A percentile compares a stretch with the other conserved stretches of the same genome.
Conservation (phyloP, 2,329 filamentous ascomycete genomes). For the Lachnellula arida region DNA sequence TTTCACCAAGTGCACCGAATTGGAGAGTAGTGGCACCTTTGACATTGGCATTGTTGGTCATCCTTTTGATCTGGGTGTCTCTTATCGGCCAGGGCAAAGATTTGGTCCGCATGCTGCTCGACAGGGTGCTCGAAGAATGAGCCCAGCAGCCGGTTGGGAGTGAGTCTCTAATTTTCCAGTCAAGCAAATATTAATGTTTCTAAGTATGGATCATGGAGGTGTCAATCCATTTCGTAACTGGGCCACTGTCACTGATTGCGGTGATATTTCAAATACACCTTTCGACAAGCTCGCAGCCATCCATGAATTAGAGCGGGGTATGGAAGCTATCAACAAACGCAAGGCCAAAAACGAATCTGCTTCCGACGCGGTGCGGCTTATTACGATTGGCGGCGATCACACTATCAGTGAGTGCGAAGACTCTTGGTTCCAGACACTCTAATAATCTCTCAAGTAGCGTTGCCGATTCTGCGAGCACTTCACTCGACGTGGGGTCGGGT, state of each 20-base stretch:
- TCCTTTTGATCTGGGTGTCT: conserved; percentile 29
- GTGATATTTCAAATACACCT: conserved; percentile 28
- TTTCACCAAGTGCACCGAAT: conserved; percentile 23
- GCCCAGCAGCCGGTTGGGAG: conserved; percentile 22
- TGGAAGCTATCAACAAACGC: conserved; percentile 21
- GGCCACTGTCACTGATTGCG: conserved; percentile 28
- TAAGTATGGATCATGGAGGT: conserved; percentile 26
- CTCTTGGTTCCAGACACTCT: neutral
- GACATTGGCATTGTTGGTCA: conserved; percentile 31
- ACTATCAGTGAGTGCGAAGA: conserved; percentile 25
- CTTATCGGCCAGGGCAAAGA: conserved; percentile 28
- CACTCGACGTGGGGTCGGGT: conserved; percentile 29
- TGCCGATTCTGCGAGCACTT: conserved; percentile 29
- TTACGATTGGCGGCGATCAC: conserved; percentile 30
- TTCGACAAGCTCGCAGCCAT: conserved; percentile 29
- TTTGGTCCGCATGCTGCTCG: conserved; percentile 30
- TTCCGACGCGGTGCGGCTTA: conserved; percentile 24
- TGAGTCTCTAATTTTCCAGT: conserved; percentile 13
- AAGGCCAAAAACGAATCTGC: conserved; percentile 25
- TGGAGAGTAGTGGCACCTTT: conserved; percentile 22
- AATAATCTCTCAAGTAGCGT: conserved; percentile 14
- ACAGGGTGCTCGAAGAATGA: conserved; percentile 25
- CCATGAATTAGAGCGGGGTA: conserved; percentile 27
- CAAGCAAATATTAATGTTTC: conserved; percentile 6
- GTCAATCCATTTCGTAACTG: conserved; percentile 29